Evolutionary conservation across 345 rosid genomes (phyloP).

Genomic region (Citrus maxima): DNA sequence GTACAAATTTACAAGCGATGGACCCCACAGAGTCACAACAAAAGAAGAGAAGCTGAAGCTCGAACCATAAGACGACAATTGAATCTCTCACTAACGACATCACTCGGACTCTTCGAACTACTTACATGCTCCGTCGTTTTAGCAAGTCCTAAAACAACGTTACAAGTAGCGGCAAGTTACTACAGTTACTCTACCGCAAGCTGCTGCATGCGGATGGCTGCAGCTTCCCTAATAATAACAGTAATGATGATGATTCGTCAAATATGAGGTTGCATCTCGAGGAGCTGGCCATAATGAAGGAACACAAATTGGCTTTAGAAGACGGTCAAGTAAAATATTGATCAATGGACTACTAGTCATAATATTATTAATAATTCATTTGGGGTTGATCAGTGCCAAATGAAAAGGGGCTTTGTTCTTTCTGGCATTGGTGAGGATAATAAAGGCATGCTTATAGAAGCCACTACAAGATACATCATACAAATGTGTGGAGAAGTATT

Average conservation of each 20-base stretch:
- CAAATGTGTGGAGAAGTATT: constrained; percentile 68
- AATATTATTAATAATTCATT: constrained; percentile 2
- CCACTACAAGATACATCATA: constrained; percentile 42
- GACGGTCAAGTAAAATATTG: constrained; percentile 40
- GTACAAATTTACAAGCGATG: not conserved
- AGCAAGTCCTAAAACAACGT: constrained; percentile 60
- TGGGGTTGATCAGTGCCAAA: constrained; percentile 73
- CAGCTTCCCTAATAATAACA: not conserved
- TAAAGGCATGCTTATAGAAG: constrained; percentile 82
- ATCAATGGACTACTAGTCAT: constrained; percentile 51
- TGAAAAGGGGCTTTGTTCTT: constrained; percentile 74
- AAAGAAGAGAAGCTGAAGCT: constrained; percentile 38
- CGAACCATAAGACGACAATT: constrained; percentile 27
- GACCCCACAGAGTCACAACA: constrained; percentile 24
- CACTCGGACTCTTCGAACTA: constrained; percentile 64
- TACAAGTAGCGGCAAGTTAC: constrained; percentile 44
- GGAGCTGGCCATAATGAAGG: constrained; percentile 50
- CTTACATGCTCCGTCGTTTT: constrained; percentile 67
- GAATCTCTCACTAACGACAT: constrained; percentile 50
- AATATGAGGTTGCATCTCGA: constrained; percentile 32
- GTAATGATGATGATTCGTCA: not conserved
- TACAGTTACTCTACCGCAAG: constrained; percentile 48
- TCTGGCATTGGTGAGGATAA: constrained; percentile 72
- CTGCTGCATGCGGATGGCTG: constrained; percentile 1
- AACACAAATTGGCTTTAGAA: constrained; percentile 46